Evolutionary conservation across 2,329 filamentous ascomycete genomes (phyloP).

Genomic region (Fusarium buharicum): DNA sequence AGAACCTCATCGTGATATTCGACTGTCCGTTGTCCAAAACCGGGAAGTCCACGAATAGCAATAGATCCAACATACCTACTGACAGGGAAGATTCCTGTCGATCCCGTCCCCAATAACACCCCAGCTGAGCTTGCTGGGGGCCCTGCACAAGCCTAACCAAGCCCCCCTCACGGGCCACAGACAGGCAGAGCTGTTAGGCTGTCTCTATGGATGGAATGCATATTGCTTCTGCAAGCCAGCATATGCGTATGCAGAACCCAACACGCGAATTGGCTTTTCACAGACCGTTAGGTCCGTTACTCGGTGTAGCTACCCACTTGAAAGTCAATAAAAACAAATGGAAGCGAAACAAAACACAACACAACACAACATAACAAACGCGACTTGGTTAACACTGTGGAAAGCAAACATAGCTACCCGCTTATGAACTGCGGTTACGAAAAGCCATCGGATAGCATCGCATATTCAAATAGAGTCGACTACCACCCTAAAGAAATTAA

Average conservation of each 20-base stretch:
- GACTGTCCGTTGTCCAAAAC: not conserved
- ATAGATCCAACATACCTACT: conserved; percentile 15
- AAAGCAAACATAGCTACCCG: conserved; percentile 6
- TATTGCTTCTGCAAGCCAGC: conserved; percentile 31
- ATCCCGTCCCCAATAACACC: conserved; percentile 5
- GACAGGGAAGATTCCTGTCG: conserved; percentile 4
- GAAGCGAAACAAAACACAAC: conserved; percentile 27
- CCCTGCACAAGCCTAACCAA: conserved; percentile 14
- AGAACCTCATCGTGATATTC: not conserved
- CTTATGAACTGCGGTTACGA: not conserved
- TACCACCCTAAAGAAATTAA: not conserved
- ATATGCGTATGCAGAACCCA: conserved; percentile 32
- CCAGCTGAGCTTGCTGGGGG: conserved; percentile 23
- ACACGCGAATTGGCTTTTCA: conserved; percentile 27
- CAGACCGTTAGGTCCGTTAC: conserved; percentile 24
- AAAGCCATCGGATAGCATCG: conserved; percentile 11
- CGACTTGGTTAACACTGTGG: not conserved
- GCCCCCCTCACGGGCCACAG: not conserved
- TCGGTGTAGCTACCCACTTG: conserved; percentile 14
- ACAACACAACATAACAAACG: conserved; percentile 3
- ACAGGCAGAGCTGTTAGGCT: too few species aligned
- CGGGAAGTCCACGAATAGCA: not conserved
- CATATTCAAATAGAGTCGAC: not conserved
- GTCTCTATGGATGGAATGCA: conserved; percentile 17
- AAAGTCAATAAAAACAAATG: conserved; percentile 17